These are phyloP conservation scores for Leishmania amazonensis DNA, from an alignment of 208 protist genomes.

Conservation along the genomic window DNA sequence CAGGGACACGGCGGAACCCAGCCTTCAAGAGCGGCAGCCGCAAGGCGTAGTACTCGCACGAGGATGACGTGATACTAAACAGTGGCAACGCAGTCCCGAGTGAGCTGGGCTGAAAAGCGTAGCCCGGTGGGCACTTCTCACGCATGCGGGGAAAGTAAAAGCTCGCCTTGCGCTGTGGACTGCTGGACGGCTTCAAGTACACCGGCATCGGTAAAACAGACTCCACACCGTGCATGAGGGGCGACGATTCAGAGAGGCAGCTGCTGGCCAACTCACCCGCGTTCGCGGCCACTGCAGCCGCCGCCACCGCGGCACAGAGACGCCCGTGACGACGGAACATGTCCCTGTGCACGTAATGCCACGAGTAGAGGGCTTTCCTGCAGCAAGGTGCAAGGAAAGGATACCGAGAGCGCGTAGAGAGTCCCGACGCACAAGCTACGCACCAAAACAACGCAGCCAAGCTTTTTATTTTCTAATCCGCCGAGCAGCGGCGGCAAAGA, in stretches of 20 bases:
- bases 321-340: conserved; percentile 5
- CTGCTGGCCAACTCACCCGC: background rate
- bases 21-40: conserved; percentile 90
- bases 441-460: background rate
- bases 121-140: conserved; percentile 21
- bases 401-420: background rate
- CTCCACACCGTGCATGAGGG: conserved; percentile 10
- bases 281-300: background rate
- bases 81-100: conserved; percentile 71
- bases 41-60: conserved; percentile 96
- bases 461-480: background rate
- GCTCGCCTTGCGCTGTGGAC: conserved; percentile 65
- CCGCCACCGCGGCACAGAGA: background rate
- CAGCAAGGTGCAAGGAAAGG: background rate
- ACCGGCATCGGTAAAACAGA: conserved; percentile 37
- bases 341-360: background rate
- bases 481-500: background rate
- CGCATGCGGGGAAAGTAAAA: conserved; percentile 84
- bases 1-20: conserved; percentile 69
- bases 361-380: too few species aligned
- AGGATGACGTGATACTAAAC: conserved; percentile 75
- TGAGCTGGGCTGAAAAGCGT: conserved; percentile 33
- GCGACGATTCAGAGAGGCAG: background rate
- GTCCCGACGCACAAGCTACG: background rate
- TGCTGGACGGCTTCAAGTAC: conserved; percentile 74